Evolutionary conservation across 306 rosid species (phyloP).

Genomic region (Ochetophila trinervis): DNA sequence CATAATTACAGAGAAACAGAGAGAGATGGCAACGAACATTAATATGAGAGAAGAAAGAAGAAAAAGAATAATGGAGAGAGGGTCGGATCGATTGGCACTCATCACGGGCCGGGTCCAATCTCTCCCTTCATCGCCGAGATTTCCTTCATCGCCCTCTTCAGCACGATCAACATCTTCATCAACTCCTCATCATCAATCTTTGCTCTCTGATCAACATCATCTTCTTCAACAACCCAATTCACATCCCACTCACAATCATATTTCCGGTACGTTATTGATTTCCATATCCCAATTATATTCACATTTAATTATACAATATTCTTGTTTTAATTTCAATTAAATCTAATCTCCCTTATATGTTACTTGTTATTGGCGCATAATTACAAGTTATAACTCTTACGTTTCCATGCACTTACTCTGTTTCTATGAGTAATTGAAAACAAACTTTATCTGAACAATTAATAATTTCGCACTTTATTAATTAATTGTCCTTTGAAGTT

Average conservation of each 20-base stretch:
- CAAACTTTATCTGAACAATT: too few species aligned
- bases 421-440: too few species aligned
- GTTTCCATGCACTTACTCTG: too few species aligned
- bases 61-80: constrained; percentile 50
- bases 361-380: too few species aligned
- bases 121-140: constrained; percentile 37
- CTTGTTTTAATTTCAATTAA: not conserved
- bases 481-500: too few species aligned
- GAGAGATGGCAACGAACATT: constrained; percentile 38
- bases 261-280: not conserved
- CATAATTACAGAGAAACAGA: not conserved
- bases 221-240: too few species aligned
- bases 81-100: constrained; percentile 63
- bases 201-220: not conserved
- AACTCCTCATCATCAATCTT: not conserved
- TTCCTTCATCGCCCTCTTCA: not conserved
- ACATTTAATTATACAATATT: too few species aligned
- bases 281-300: too few species aligned
- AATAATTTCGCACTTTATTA: too few species aligned
- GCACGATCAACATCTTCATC: not conserved
- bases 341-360: too few species aligned
- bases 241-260: not conserved
- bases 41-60: constrained; percentile 46
- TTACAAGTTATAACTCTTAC: too few species aligned
- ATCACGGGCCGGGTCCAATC: constrained; percentile 48